These are phyloP conservation scores for Xanthoparmelia taractica DNA, from an alignment of 495 filamentous ascomycete species.

Conservation along the genomic window DNA sequence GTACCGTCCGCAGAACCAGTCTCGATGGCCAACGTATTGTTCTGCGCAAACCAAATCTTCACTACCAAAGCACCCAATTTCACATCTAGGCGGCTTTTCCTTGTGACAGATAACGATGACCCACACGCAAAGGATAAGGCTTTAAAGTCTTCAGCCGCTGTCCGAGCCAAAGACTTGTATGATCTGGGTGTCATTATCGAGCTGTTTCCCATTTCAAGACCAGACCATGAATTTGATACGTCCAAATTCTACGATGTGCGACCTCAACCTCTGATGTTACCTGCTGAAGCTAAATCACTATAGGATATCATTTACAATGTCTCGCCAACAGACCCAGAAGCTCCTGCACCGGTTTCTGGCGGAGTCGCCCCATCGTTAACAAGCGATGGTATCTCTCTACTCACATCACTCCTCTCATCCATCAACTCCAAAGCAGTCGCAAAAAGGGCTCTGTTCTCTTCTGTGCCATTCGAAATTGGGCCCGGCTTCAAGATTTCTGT, in stretches of 20 bases:
- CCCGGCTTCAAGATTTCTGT: conserved; percentile 80
- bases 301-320: conserved; percentile 75
- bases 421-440: conserved; percentile 86
- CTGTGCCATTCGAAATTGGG: conserved; percentile 75
- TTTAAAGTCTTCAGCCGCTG: conserved; percentile 65
- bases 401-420: conserved; percentile 76
- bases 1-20: conserved; percentile 60
- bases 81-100: conserved; percentile 80
- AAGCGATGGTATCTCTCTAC: conserved; percentile 68
- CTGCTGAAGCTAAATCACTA: conserved; percentile 10
- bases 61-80: conserved; percentile 93
- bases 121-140: conserved; percentile 68
- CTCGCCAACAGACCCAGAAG: conserved; percentile 57
- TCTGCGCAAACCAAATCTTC: conserved; percentile 94
- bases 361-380: conserved; percentile 43
- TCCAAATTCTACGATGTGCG: conserved; percentile 86
- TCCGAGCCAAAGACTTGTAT: conserved; percentile 89
- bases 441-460: conserved; percentile 80
- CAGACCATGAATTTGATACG: conserved; percentile 68
- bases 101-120: conserved; percentile 92
- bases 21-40: conserved; percentile 84
- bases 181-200: conserved; percentile 91
- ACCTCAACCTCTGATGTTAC: not conserved
- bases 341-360: conserved; percentile 42
- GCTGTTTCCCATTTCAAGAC: conserved; percentile 79